A percentile compares a stretch with the other conserved stretches of the same genome.
These are phyloP conservation scores for Tremella fuciformis DNA, from an alignment of 768 basidiomycete species.

Conservation along the genomic window DNA sequence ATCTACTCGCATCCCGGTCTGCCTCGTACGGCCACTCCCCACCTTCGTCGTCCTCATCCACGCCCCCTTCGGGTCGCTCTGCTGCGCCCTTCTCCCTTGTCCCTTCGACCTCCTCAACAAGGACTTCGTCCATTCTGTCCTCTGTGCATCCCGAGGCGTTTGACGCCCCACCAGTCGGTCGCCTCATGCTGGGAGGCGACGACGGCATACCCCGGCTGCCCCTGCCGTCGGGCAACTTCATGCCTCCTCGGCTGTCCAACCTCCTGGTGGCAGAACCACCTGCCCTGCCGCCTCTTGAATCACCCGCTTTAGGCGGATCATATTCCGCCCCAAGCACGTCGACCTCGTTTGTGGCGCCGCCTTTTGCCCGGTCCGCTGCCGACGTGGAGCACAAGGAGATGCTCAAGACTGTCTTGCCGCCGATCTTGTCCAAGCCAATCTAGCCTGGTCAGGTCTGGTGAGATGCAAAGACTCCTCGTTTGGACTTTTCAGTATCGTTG, in stretches of 20 bases:
- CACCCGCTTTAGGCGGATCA: too few relatives aligned
- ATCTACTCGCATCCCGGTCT: neutral
- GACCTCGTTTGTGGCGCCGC: too few relatives aligned
- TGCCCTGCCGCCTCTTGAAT: too few relatives aligned
- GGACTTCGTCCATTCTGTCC: neutral
- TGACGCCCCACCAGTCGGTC: neutral
- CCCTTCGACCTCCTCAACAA: neutral
- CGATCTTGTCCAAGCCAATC: too few relatives aligned
- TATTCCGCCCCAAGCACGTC: too few relatives aligned
- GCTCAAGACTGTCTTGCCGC: too few relatives aligned
- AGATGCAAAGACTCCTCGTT: too few relatives aligned
- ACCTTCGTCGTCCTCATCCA: neutral
- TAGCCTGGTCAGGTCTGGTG: too few relatives aligned
- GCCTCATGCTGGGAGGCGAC: neutral
- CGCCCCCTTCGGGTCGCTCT: neutral
- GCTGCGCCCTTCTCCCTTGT: neutral
- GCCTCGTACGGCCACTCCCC: neutral
- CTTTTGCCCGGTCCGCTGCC: too few relatives aligned
- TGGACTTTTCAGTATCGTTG: too few relatives aligned
- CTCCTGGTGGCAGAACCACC: neutral
- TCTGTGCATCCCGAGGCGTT: neutral
- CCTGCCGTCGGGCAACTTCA: constrained; percentile 2
- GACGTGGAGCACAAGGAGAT: too few relatives aligned
- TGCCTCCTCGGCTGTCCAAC: neutral
- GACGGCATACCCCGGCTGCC: constrained; percentile 4